Evolutionary conservation across 371 early-diverging fungal species (phyloP).

Genomic region (Lichtheimia ornata): DNA sequence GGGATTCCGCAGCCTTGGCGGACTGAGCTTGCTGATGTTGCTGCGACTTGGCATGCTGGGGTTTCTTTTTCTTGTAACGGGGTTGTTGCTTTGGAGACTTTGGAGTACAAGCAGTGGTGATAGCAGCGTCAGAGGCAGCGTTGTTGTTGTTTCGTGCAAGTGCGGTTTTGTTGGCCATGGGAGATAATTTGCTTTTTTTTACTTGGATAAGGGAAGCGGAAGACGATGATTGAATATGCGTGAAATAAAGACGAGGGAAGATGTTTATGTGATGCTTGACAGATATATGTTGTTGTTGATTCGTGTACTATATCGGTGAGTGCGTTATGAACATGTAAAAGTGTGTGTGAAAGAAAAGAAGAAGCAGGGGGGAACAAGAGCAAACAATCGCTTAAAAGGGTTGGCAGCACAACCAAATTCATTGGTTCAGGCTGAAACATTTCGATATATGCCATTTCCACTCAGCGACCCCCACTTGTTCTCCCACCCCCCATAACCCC

Average conservation of each 20-base stretch:
- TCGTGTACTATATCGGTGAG: too few species aligned
- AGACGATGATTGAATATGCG: neutral
- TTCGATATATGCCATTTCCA: neutral
- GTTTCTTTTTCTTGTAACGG: neutral
- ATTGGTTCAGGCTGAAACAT: constrained; percentile 5
- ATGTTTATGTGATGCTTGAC: neutral
- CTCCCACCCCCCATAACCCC: too few species aligned
- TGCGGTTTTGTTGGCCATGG: too few species aligned
- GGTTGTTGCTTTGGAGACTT: neutral
- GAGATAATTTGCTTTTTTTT: constrained; percentile 4
- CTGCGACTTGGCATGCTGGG: constrained; percentile 1
- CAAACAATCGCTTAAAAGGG: constrained; percentile 3
- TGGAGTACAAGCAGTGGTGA: neutral
- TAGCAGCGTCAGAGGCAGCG: neutral
- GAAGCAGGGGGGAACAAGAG: neutral
- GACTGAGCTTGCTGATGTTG: neutral
- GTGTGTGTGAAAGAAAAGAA: constrained; percentile 2
- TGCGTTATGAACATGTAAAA: constrained; percentile 2
- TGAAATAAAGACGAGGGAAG: constrained; percentile 1
- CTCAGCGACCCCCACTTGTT: too few species aligned
- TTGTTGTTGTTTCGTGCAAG: constrained; percentile 2
- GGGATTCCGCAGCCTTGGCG: neutral
- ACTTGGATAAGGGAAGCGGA: neutral
- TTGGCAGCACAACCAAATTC: neutral
- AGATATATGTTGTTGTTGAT: too few species aligned